Evolutionary conservation across 495 filamentous ascomycete genomes (phyloP), one percentile per base, ranked within the genome.

Genomic region (Wilcoxina mikolae): DNA sequence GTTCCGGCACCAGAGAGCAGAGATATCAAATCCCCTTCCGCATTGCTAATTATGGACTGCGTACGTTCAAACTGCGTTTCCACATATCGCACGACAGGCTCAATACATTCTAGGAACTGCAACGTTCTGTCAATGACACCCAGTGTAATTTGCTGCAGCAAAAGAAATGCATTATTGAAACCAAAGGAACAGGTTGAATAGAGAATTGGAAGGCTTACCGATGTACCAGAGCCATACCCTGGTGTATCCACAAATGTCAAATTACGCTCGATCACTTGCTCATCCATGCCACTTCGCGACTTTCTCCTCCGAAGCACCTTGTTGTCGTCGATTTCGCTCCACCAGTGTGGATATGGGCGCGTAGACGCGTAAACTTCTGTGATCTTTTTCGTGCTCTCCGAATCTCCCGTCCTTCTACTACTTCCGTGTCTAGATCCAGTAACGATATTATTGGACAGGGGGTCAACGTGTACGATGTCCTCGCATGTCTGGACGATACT

Each of bases 391-490:
- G 76, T 83, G 25, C 66, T 58, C 38, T 66, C 26, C 54, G 51
- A 43, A 18, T 45, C 51, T 20, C 49, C 31, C 9, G 5, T 24
- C 42, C 42, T 66, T 47, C 50, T 60, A 55, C 51, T 54, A n/a
- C 33, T 5, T 24, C 15, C 18, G 5, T 4, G 20, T 15, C n/a
- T 27, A 22, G 15, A 15, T n/a, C 12, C 15, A n/a, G n/a, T 57
- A 60, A 68, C 45, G 58, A 67, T 56, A 64, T 58, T 56, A 25
- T 67, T 70, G 10, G 77, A 68, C 4, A 93, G 72, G 0, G 86
- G 79, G 66, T 98, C 91, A 48, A 95, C 84, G 67, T 98, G 91
- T 1, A 96, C 91, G 56, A 99, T 94, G 65, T 95, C 87, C 62
- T 94, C 85, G 65, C 90, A 95, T n/a, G 72, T 77, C 65, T 95